Evolutionary conservation across 305 asterid genomes (phyloP).

Genomic region (Plantago coronopus): DNA sequence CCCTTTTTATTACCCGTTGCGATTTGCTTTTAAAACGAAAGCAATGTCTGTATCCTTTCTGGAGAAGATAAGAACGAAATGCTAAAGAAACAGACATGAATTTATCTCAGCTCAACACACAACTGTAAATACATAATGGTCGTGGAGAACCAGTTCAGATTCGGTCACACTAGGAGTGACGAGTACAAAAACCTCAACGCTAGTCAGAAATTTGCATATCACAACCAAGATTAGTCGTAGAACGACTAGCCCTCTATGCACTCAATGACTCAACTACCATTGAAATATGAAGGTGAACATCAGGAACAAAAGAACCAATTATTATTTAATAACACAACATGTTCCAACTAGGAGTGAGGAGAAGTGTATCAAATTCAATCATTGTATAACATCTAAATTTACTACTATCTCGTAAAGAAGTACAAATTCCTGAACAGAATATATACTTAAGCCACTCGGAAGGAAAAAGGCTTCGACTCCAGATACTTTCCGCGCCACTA

Average conservation of each 20-base stretch:
- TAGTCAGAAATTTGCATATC: no score
- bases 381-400: conserved; percentile 22
- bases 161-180: no score
- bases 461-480: conserved; percentile 17
- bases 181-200: no score
- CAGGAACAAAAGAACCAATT: background rate
- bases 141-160: no score
- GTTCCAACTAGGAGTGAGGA: background rate
- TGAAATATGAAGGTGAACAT: background rate
- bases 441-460: conserved; percentile 30
- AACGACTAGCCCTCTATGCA: background rate
- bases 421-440: conserved; percentile 23
- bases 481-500: conserved; percentile 30
- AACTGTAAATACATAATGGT: no score
- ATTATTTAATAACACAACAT: conserved; percentile 5
- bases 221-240: no score
- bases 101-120: no score
- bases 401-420: conserved; percentile 24
- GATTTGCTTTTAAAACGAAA: no score
- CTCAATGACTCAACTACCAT: background rate
- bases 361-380: conserved; percentile 16
- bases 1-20: no score
- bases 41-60: no score
- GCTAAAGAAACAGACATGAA: no score
- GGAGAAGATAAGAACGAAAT: no score